Evolutionary conservation across 2,329 filamentous ascomycete species (phyloP), one percentile per base, ranked within the genome.

Genomic region (Beauveria caledonica): DNA sequence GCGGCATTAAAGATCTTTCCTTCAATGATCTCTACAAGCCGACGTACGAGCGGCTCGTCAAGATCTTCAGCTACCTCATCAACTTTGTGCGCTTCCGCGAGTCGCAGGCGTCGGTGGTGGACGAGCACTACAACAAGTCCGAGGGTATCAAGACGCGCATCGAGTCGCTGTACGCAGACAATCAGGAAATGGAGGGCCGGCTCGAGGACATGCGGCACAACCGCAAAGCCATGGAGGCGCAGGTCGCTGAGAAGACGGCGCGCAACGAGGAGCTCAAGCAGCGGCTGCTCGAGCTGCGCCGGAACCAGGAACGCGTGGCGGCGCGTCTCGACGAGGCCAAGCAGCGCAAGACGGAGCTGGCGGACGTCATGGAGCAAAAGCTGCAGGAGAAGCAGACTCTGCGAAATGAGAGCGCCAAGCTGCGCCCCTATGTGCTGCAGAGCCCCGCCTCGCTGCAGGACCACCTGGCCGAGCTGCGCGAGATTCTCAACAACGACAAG

Each of bases 41-140:
- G 17, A 96, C 91, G 1, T 90, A 95, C 70, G 88, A 90, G 61
- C 89, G 94, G 49, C 82, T 97, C 15, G 88, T 93, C 69, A 96
- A 94, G 77, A 95, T 97, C 69, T 94, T 99, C 72, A 96, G 90
- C 65, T 97, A 97, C 74, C 84, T 97, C 64, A 99, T 99, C 79
- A 99, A 99, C 76, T 99, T 99, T 74, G 92, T 97, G 66, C 87
- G 94, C 58, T 99, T 97, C 76, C 89, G 94, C 67, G 92, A 97
- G 76, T 92, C 88, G 63, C 93, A 97, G 74, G 95, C 92, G 1
- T 79, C 80, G 44, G 86, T 94, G 33, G 96, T 97, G 64, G 92
- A 97, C 71, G 86, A 95, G 72, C 89, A 97, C 75, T 94, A 94
- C 77, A 94, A 96, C 78, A 92, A 90, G 68, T 85, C 89, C 13